These are phyloP conservation scores for Eustoma russellianum DNA, from an alignment of 257 asterid species.

Conservation along the genomic window DNA sequence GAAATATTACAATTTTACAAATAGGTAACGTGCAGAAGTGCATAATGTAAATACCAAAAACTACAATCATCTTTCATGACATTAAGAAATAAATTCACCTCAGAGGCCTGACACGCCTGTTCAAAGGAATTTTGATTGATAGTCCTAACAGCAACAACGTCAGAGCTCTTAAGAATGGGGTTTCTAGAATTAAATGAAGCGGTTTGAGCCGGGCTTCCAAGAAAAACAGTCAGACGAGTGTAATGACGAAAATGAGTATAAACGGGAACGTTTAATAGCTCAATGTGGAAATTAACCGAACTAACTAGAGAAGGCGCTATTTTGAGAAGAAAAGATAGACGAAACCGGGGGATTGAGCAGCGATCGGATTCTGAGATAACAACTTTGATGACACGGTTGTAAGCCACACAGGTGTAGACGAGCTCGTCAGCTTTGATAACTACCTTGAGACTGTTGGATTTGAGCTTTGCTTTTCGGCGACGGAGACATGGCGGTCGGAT, in stretches of 20 bases:
- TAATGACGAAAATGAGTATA: conserved; percentile 74
- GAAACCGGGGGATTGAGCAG: conserved; percentile 51
- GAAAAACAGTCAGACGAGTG: conserved; percentile 63
- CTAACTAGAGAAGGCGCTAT: conserved; percentile 40
- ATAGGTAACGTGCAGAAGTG: too few relatives aligned
- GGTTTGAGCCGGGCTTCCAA: conserved; percentile 51
- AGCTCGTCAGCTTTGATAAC: conserved; percentile 61
- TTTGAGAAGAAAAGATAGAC: conserved; percentile 43
- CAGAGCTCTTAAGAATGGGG: conserved; percentile 60
- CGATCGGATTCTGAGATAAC: conserved; percentile 82
- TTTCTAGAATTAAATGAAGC: conserved; percentile 60
- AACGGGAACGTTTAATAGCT: conserved; percentile 49
- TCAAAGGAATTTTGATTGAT: conserved; percentile 59
- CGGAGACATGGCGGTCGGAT: conserved; percentile 49
- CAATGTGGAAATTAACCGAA: conserved; percentile 55
- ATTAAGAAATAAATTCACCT: conserved; percentile 33
- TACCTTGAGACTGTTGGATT: conserved; percentile 63
- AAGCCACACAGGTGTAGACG: conserved; percentile 79
- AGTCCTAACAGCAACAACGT: conserved; percentile 70
- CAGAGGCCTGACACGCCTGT: conserved; percentile 66
- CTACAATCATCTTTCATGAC: too few relatives aligned
- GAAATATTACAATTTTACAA: too few relatives aligned
- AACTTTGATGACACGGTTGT: conserved; percentile 74
- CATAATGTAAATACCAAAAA: too few relatives aligned
- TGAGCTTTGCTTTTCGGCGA: conserved; percentile 28